These are phyloP conservation scores for Dentiscutata heterogama DNA, from an alignment of 371 early-diverging fungal species.

Conservation along the genomic window DNA sequence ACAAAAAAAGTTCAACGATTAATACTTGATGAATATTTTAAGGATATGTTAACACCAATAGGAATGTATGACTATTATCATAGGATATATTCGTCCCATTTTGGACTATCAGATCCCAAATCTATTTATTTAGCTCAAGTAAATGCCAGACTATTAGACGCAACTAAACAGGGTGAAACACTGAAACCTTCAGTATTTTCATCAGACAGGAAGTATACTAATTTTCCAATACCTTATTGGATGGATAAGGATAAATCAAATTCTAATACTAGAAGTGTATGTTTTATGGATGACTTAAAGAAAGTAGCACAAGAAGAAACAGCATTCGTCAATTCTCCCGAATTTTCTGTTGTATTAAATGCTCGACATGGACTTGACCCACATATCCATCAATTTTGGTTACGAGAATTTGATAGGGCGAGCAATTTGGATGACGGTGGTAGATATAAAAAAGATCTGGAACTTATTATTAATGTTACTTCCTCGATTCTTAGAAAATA, in stretches of 20 bases:
- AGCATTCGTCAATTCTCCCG: background rate
- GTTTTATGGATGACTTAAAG: conserved; percentile 9
- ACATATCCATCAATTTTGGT: conserved; percentile 3
- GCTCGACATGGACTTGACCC: background rate
- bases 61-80: conserved; percentile 61
- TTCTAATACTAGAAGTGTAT: background rate
- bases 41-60: conserved; percentile 50
- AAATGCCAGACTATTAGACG: conserved; percentile 61
- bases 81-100: conserved; percentile 52
- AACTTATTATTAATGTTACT: background rate
- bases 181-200: conserved; percentile 46
- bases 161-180: conserved; percentile 60
- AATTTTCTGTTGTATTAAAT: background rate
- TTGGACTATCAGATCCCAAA: conserved; percentile 53
- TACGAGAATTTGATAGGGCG: background rate
- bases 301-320: background rate
- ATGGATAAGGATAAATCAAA: conserved; percentile 47
- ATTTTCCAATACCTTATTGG: conserved; percentile 56
- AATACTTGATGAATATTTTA: conserved; percentile 51
- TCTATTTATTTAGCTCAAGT: conserved; percentile 60
- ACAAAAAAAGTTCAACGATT: conserved; percentile 48
- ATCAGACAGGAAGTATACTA: conserved; percentile 47
- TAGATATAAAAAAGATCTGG: background rate
- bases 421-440: background rate
- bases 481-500: background rate